Conservation (phyloP, 2,329 filamentous ascomycete genomes). For the Scopulariopsis brevicaulis region DNA sequence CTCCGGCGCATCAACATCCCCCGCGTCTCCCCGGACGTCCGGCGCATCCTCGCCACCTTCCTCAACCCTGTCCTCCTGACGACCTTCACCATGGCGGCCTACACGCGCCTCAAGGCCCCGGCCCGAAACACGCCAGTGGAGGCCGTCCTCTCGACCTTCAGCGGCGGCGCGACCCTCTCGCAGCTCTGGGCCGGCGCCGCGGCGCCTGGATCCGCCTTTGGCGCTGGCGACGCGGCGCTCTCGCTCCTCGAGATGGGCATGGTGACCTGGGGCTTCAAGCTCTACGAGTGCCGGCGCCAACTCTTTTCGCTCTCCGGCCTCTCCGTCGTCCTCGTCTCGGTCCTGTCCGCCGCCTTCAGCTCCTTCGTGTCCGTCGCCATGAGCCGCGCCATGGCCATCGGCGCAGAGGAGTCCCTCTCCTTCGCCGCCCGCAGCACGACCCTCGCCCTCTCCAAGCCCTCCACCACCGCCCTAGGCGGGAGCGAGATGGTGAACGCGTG, state of each 20-base stretch:
- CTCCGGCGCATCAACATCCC: slow-evolving; percentile 15
- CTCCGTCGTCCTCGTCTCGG: slow-evolving; percentile 23
- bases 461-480: slow-evolving; percentile 29
- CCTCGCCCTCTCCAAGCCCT: slow-evolving; percentile 35
- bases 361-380: slow-evolving; percentile 28
- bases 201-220: slow-evolving; percentile 18
- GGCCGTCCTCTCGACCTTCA: slow-evolving; percentile 16
- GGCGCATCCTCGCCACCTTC: slow-evolving; percentile 20
- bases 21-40: background rate
- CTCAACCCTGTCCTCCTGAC: slow-evolving; percentile 37
- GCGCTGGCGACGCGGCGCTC: slow-evolving; percentile 35
- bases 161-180: slow-evolving; percentile 21
- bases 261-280: slow-evolving; percentile 40
- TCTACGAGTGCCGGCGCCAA: slow-evolving; percentile 35
- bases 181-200: slow-evolving; percentile 19
- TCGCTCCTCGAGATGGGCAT: slow-evolving; percentile 39
- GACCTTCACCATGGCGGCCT: slow-evolving; percentile 30
- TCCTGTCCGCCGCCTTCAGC: slow-evolving; percentile 23
- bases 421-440: slow-evolving; percentile 40
- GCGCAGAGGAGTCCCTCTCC: slow-evolving; percentile 21
- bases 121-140: slow-evolving; percentile 18
- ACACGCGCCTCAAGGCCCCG: slow-evolving; percentile 26
- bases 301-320: slow-evolving; percentile 30
- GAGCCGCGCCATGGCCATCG: slow-evolving; percentile 22
- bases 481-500: slow-evolving; percentile 35